phyloP scores from a whole-genome alignment of 768 basidiomycete genomes.

The Russula foetens region DNA sequence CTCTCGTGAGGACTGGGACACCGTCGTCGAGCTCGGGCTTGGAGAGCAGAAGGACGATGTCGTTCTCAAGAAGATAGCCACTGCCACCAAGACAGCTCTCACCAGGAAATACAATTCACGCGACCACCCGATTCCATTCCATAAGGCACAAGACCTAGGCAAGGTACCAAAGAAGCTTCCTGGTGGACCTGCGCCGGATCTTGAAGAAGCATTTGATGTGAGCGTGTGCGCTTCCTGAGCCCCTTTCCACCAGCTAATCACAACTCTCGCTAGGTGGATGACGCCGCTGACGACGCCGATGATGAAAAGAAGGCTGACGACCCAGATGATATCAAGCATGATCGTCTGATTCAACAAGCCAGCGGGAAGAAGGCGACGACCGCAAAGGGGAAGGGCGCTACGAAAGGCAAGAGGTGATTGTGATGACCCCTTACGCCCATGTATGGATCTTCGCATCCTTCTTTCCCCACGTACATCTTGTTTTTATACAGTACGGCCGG shows the following conservation, averaged over 20 bases:
- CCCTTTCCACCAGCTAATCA: neutral
- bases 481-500: neutral
- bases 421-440: neutral
- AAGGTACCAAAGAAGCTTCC: slow-evolving; percentile 76
- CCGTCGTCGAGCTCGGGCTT: slow-evolving; percentile 87
- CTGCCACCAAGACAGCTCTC: slow-evolving; percentile 74
- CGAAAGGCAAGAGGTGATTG: slow-evolving; percentile 15
- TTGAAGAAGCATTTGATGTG: slow-evolving; percentile 87
- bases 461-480: neutral
- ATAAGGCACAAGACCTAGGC: slow-evolving; percentile 77
- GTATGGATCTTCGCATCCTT: neutral
- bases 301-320: slow-evolving; percentile 19
- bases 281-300: slow-evolving; percentile 20
- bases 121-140: slow-evolving; percentile 93
- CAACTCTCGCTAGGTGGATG: slow-evolving; percentile 14
- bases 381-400: slow-evolving; percentile 9
- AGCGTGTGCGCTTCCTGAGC: slow-evolving; percentile 21
- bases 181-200: slow-evolving; percentile 69
- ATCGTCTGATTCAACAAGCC: slow-evolving; percentile 27
- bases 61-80: slow-evolving; percentile 76
- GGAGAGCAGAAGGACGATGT: slow-evolving; percentile 66
- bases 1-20: slow-evolving; percentile 94
- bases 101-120: slow-evolving; percentile 86
- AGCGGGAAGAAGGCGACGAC: slow-evolving; percentile 7
- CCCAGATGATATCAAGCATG: slow-evolving; percentile 24